Conservation (phyloP, 257 asterid genomes). For the Forsythia viridissima region DNA sequence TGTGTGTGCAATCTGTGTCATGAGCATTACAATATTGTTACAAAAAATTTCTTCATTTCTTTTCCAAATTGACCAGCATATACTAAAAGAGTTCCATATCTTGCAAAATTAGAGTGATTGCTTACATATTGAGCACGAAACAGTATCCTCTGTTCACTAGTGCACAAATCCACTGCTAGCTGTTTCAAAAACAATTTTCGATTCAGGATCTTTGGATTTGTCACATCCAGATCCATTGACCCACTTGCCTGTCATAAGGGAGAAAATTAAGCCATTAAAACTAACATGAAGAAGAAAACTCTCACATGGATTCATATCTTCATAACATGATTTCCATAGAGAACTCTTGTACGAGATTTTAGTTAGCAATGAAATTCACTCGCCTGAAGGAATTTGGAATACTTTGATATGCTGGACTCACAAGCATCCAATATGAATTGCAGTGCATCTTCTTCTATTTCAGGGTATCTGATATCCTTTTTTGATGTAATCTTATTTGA, state of each 20-base stretch:
- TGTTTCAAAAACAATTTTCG: conserved; percentile 84
- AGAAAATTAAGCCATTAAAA: neutral
- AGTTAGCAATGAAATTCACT: conserved; percentile 22
- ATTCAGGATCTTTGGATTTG: conserved; percentile 83
- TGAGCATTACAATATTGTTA: too few relatives aligned
- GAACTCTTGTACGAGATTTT: neutral
- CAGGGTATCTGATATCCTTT: conserved; percentile 58
- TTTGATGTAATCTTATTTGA: conserved; percentile 67
- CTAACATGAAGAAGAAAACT: neutral
- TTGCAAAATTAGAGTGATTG: conserved; percentile 10
- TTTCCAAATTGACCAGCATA: neutral
- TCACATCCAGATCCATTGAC: conserved; percentile 87
- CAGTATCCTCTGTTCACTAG: conserved; percentile 79
- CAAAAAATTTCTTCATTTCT: too few relatives aligned
- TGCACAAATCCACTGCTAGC: conserved; percentile 85
- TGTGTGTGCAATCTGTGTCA: neutral
- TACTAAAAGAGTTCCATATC: neutral
- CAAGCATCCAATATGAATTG: conserved; percentile 76
- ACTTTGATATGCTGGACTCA: conserved; percentile 80
- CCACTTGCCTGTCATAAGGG: conserved; percentile 71
- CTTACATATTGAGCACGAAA: conserved; percentile 95
- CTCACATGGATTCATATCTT: neutral
- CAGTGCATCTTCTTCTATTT: conserved; percentile 82
- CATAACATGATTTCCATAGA: neutral
- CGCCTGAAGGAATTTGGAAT: conserved; percentile 91